These are phyloP conservation scores for Williopsis jadinii DNA, from an alignment of 1,139 yeast species.

Conservation along the genomic window DNA sequence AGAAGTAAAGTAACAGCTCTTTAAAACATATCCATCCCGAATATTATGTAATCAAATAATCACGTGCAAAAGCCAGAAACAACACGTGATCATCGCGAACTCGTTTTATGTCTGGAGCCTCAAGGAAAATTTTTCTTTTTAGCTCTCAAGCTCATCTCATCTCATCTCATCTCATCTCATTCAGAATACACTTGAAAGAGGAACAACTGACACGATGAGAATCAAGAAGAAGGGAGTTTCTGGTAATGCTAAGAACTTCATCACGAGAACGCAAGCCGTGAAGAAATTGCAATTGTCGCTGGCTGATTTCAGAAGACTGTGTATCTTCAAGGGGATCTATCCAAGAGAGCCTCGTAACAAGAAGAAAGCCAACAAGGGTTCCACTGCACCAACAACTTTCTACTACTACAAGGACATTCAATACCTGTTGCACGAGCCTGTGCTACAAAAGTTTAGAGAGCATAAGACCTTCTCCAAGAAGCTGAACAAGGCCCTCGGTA, in stretches of 20 bases:
- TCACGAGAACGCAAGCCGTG: constrained; percentile 94
- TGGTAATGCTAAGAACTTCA: constrained; percentile 89
- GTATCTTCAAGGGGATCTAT: constrained; percentile 93
- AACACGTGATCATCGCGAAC: constrained; percentile 1
- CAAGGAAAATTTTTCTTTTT: constrained; percentile 1
- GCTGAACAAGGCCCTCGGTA: constrained; percentile 82
- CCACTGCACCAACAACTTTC: constrained; percentile 92
- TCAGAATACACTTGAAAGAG: too few species aligned
- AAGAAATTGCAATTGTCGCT: constrained; percentile 86
- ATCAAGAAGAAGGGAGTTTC: constrained; percentile 74
- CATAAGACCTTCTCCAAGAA: constrained; percentile 93
- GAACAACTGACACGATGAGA: constrained; percentile 6
- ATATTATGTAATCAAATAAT: too few species aligned
- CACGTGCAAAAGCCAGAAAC: too few species aligned
- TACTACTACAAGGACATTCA: constrained; percentile 93
- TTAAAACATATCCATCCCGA: too few species aligned
- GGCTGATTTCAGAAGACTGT: constrained; percentile 96
- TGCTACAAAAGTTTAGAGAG: constrained; percentile 84
- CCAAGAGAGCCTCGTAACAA: constrained; percentile 97
- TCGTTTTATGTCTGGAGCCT: neutral
- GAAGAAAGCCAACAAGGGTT: constrained; percentile 95
- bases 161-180: too few species aligned
- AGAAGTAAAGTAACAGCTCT: too few species aligned
- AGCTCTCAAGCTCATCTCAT: neutral
- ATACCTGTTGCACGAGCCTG: constrained; percentile 92